phyloP scores from a whole-genome alignment of 2,329 filamentous ascomycete genomes.

The Clarireedia paspali region DNA sequence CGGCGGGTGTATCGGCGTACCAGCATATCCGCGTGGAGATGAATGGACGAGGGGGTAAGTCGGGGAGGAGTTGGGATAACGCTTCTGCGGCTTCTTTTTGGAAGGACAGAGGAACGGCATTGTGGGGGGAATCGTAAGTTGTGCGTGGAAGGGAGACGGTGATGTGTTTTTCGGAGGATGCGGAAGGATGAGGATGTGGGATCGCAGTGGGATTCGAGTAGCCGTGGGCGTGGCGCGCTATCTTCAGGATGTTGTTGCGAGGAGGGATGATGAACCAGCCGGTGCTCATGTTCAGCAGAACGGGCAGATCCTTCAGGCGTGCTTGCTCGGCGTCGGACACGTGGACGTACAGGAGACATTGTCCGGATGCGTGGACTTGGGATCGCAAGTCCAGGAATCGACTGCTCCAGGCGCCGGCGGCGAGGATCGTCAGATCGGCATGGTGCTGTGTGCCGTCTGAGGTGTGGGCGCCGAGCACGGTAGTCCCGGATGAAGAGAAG shows the following conservation, averaged over 20 bases:
- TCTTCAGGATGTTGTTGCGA: slow-evolving; percentile 43
- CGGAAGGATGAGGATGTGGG: slow-evolving; percentile 13
- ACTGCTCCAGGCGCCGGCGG: slow-evolving; percentile 82
- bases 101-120: slow-evolving; percentile 20
- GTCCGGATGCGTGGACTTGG: slow-evolving; percentile 71
- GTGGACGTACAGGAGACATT: slow-evolving; percentile 69
- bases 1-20: slow-evolving; percentile 59
- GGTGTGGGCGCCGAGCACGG: slow-evolving; percentile 51
- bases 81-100: slow-evolving; percentile 18
- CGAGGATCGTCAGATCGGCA: slow-evolving; percentile 70
- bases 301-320: slow-evolving; percentile 57
- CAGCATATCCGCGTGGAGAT: slow-evolving; percentile 48
- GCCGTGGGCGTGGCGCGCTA: slow-evolving; percentile 53
- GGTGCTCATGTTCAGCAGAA: slow-evolving; percentile 62
- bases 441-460: slow-evolving; percentile 40
- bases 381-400: slow-evolving; percentile 70
- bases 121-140: slow-evolving; percentile 14
- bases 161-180: slow-evolving; percentile 4
- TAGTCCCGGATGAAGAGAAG: slow-evolving; percentile 19
- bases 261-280: slow-evolving; percentile 73
- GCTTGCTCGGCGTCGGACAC: slow-evolving; percentile 66
- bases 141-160: slow-evolving; percentile 20
- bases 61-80: slow-evolving; percentile 41
- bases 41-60: slow-evolving; percentile 45
- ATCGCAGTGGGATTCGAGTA: slow-evolving; percentile 38